A percentile compares a stretch with the other conserved stretches of the same genome.
Conservation (phyloP, 2,329 filamentous ascomycete species). For the Verruconis gallopava region DNA sequence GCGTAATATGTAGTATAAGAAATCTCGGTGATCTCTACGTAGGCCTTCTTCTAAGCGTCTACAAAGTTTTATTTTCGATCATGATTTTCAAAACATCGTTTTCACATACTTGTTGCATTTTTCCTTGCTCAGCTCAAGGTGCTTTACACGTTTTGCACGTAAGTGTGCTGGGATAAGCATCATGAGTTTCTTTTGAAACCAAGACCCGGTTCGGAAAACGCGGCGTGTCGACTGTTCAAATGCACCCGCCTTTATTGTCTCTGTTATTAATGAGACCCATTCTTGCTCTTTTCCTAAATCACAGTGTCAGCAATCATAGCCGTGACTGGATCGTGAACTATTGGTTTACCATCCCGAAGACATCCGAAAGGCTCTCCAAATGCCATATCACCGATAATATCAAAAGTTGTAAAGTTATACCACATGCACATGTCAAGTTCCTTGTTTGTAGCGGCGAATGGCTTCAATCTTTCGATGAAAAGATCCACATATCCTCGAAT, state of each 20-base stretch:
- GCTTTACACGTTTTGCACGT: background rate
- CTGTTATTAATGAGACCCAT: constrained; percentile 4
- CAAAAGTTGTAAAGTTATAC: constrained; percentile 8
- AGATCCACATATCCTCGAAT: constrained; percentile 21
- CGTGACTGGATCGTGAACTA: too few species aligned
- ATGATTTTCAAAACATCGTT: too few species aligned
- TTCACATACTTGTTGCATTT: background rate
- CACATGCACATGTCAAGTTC: constrained; percentile 11
- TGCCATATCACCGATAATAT: constrained; percentile 10
- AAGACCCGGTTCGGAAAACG: background rate
- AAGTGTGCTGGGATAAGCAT: background rate
- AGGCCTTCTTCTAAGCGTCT: background rate
- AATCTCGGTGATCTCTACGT: constrained; percentile 4
- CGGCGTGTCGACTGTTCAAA: constrained; percentile 8
- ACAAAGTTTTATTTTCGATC: too few species aligned
- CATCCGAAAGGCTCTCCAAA: constrained; percentile 10
- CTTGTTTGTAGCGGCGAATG: constrained; percentile 3
- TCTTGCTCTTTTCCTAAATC: constrained; percentile 1
- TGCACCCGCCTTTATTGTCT: constrained; percentile 6
- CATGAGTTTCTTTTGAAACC: background rate
- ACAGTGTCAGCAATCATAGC: too few species aligned
- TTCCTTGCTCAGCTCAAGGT: background rate
- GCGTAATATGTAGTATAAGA: constrained; percentile 8
- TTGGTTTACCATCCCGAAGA: constrained; percentile 4
- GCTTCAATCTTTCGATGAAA: constrained; percentile 10